phyloP scores from a whole-genome alignment of 495 filamentous ascomycete species.

The Tuber microsphaerosporum region DNA sequence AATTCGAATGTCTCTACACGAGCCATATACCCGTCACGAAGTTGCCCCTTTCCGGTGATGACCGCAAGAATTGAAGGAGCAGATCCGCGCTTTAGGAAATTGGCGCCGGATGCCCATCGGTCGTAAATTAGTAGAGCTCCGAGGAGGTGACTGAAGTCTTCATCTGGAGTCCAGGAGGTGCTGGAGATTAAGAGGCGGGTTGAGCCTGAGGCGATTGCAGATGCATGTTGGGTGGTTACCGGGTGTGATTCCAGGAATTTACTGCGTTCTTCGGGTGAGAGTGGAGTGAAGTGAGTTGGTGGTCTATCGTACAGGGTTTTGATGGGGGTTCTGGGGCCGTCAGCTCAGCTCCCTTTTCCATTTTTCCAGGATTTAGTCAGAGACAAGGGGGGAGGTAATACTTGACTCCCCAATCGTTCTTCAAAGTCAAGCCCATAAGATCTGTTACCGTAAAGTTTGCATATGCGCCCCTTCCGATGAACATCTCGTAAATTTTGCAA shows the following conservation, averaged over 20 bases:
- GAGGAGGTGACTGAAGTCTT: slow-evolving; percentile 89
- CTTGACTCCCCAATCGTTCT: slow-evolving; percentile 43
- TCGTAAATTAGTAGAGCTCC: slow-evolving; percentile 71
- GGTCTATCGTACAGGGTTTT: slow-evolving; percentile 80
- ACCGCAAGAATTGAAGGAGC: slow-evolving; percentile 68
- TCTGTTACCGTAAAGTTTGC: slow-evolving; percentile 80
- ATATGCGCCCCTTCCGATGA: slow-evolving; percentile 59
- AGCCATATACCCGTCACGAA: slow-evolving; percentile 66
- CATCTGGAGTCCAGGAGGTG: slow-evolving; percentile 94
- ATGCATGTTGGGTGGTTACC: slow-evolving; percentile 53
- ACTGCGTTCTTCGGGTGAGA: slow-evolving; percentile 49
- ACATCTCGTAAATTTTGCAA: slow-evolving; percentile 67
- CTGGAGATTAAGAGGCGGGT: slow-evolving; percentile 72
- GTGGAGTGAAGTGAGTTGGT: slow-evolving; percentile 68
- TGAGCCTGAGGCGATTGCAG: slow-evolving; percentile 50
- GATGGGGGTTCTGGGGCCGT: slow-evolving; percentile 48
- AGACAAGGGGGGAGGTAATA: not conserved
- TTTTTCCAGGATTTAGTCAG: slow-evolving; percentile 12
- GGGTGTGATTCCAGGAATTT: slow-evolving; percentile 57
- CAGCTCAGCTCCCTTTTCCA: slow-evolving; percentile 41
- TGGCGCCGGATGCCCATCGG: slow-evolving; percentile 42
- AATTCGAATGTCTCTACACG: slow-evolving; percentile 54
- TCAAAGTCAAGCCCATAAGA: slow-evolving; percentile 72
- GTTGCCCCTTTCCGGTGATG: slow-evolving; percentile 89
- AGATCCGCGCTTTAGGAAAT: slow-evolving; percentile 36